Evolutionary conservation across 495 filamentous ascomycete species (phyloP).

Genomic region (Penicillium pancosmium): DNA sequence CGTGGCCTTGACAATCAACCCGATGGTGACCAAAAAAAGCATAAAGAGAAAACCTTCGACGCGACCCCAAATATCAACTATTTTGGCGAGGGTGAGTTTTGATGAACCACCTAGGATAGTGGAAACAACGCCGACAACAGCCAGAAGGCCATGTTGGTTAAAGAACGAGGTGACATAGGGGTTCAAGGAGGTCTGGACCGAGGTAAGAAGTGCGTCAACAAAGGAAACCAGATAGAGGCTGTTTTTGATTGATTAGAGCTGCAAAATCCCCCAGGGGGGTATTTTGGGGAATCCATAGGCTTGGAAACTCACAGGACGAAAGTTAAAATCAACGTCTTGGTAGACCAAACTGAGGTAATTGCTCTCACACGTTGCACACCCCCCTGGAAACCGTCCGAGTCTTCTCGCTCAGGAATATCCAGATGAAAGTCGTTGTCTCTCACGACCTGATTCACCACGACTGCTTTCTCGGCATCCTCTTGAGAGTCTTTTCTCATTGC

Average conservation of each 20-base stretch:
- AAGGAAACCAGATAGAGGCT: not conserved
- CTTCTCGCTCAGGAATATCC: conserved; percentile 3
- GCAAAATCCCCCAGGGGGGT: too few species aligned
- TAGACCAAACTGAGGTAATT: conserved; percentile 9
- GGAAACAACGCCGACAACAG: conserved; percentile 24
- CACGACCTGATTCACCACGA: not conserved
- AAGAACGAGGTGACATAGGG: conserved; percentile 31
- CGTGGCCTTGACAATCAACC: conserved; percentile 30
- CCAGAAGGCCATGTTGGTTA: conserved; percentile 22
- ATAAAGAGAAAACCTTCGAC: conserved; percentile 48
- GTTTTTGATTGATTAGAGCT: not conserved
- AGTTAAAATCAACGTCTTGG: conserved; percentile 10
- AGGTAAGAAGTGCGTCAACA: not conserved
- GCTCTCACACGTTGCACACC: conserved; percentile 14
- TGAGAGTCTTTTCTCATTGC: not conserved
- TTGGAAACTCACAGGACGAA: conserved; percentile 11
- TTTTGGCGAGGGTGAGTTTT: conserved; percentile 61
- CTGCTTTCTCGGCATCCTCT: not conserved
- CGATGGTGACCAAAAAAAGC: conserved; percentile 24
- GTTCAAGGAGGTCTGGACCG: not conserved
- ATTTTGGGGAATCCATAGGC: too few species aligned
- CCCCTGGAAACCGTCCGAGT: conserved; percentile 7
- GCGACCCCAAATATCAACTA: conserved; percentile 62
- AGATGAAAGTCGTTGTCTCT: not conserved
- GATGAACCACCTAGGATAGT: conserved; percentile 58